Conservation (phyloP, 2,329 filamentous ascomycete species). For the Calonectria fujianensis region DNA sequence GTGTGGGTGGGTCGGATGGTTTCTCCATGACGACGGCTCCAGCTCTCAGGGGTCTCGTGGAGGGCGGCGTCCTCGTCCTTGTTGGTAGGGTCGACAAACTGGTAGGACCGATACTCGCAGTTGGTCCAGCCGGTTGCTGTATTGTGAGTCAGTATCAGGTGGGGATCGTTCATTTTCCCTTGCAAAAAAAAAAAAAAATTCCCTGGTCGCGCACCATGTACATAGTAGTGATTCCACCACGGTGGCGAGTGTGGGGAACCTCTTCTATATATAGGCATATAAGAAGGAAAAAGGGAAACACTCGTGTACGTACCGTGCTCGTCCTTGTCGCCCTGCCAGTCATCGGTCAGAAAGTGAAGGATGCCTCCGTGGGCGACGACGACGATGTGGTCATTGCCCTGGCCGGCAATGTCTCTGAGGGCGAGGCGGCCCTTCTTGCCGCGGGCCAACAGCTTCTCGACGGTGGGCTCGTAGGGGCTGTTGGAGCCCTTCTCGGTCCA, state of each 20-base stretch:
- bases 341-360: conserved; percentile 89
- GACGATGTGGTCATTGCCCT: conserved; percentile 79
- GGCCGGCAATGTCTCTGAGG: conserved; percentile 68
- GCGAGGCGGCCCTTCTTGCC: conserved; percentile 77
- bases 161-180: background rate
- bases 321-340: conserved; percentile 79
- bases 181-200: background rate
- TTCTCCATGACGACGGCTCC: conserved; percentile 65
- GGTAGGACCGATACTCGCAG: conserved; percentile 82
- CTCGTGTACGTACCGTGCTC: conserved; percentile 60
- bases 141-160: conserved; percentile 37
- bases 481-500: conserved; percentile 81
- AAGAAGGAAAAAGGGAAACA: background rate
- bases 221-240: background rate
- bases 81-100: conserved; percentile 73
- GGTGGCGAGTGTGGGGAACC: conserved; percentile 29
- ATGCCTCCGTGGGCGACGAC: conserved; percentile 90
- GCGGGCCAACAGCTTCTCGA: conserved; percentile 74
- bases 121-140: conserved; percentile 84
- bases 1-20: conserved; percentile 63
- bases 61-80: conserved; percentile 69
- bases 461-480: conserved; percentile 67
- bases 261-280: conserved; percentile 19
- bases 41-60: conserved; percentile 70
- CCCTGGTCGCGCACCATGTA: background rate